Conservation (phyloP, 805 yeast species). For the Torulaspora microellipsoides region DNA sequence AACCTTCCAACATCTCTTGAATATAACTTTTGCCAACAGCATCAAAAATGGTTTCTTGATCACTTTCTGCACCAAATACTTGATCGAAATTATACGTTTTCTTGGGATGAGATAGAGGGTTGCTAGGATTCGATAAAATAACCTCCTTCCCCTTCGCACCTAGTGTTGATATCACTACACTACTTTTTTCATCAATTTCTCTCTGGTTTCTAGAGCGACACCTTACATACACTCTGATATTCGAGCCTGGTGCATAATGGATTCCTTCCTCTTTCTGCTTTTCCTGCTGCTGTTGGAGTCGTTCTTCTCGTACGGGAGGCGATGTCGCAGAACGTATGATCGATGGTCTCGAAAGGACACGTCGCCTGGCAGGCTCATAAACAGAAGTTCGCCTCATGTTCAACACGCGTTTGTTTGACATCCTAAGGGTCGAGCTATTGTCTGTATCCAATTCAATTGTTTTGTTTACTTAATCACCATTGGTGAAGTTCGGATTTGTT, state of each 20-base stretch:
- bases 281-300: background rate
- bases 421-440: too few species aligned
- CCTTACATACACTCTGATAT: conserved; percentile 53
- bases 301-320: conserved; percentile 1
- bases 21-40: conserved; percentile 55
- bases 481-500: too few species aligned
- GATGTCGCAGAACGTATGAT: background rate
- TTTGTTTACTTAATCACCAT: too few species aligned
- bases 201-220: conserved; percentile 53
- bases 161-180: conserved; percentile 49
- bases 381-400: background rate
- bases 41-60: conserved; percentile 62
- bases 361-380: background rate
- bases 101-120: conserved; percentile 20
- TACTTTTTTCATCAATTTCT: conserved; percentile 51
- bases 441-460: too few species aligned
- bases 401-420: too few species aligned
- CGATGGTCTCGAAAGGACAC: too few species aligned
- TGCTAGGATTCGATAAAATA: conserved; percentile 34
- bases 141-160: conserved; percentile 46
- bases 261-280: background rate
- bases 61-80: conserved; percentile 77
- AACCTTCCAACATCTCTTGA: conserved; percentile 64
- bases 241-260: conserved; percentile 17
- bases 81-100: conserved; percentile 69